Percentiles rank a stretch among this genome's conserved stretches.
These are phyloP conservation scores for Gossypium stocksii DNA, from an alignment of 345 rosid species.

Conservation along the genomic window DNA sequence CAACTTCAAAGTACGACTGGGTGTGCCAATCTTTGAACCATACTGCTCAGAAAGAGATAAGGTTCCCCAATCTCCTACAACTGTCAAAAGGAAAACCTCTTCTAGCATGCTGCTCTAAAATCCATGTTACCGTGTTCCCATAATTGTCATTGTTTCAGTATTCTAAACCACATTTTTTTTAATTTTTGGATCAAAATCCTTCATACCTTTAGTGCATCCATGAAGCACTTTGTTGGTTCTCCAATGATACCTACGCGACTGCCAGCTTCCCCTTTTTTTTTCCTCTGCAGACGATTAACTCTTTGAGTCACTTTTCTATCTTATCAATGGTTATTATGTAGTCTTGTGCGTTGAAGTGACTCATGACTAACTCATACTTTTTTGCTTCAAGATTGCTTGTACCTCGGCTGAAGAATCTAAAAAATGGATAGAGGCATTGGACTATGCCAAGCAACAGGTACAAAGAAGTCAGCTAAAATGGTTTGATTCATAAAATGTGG, in stretches of 20 bases:
- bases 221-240: conserved; percentile 3
- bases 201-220: not conserved
- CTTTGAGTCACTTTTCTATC: not conserved
- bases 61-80: not conserved
- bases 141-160: not conserved
- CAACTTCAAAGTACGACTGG: not conserved
- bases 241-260: not conserved
- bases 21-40: not conserved
- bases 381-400: conserved; percentile 77
- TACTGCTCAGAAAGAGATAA: not conserved
- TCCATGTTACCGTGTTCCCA: not conserved
- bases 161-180: not conserved
- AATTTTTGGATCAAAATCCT: not conserved
- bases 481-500: not conserved
- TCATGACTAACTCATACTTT: conserved; percentile 9
- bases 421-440: conserved; percentile 95
- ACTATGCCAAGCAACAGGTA: conserved; percentile 96
- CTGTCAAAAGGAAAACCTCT: not conserved
- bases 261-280: not conserved
- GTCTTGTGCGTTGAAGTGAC: not conserved
- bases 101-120: not conserved
- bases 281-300: not conserved
- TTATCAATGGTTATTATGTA: not conserved
- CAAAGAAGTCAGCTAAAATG: conserved; percentile 1
- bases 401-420: conserved; percentile 79